These are phyloP conservation scores for Fusarium duplospermum DNA, from an alignment of 2,329 filamentous ascomycete species.

Conservation along the genomic window DNA sequence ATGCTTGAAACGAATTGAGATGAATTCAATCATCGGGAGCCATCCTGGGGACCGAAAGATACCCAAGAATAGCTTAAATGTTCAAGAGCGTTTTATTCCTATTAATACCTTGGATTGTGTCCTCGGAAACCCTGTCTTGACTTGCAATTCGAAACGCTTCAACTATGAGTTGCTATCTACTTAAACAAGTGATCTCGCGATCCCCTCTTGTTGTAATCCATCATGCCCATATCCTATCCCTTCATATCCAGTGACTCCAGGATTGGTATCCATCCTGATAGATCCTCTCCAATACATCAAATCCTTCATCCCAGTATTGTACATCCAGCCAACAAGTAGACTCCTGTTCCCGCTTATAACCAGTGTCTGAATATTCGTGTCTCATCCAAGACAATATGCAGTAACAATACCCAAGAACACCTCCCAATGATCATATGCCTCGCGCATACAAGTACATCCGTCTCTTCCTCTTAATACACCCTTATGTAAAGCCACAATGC, in stretches of 20 bases:
- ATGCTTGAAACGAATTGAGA: conserved; percentile 2
- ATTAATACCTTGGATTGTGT: not conserved
- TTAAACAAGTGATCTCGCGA: not conserved
- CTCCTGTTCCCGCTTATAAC: not conserved
- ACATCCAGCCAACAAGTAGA: not conserved
- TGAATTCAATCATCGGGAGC: conserved; percentile 14
- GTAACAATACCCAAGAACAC: not conserved
- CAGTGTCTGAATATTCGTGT: not conserved
- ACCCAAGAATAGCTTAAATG: conserved; percentile 21
- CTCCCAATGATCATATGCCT: not conserved
- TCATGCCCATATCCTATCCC: not conserved
- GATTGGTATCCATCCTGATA: not conserved
- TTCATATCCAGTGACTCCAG: not conserved
- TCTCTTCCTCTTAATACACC: not conserved
- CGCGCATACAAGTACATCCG: not conserved
- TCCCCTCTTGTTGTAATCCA: not conserved
- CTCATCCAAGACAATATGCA: not conserved
- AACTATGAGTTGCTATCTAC: not conserved
- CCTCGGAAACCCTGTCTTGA: not conserved
- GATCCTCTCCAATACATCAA: not conserved
- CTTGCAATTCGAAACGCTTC: not conserved
- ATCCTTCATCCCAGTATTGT: not conserved
- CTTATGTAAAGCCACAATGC: not conserved
- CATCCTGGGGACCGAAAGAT: conserved; percentile 31
- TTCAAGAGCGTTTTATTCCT: not conserved